A percentile compares a stretch with the other conserved stretches of the same genome.
Evolutionary conservation across 192 early-diverging fungal genomes (phyloP).

Genomic region (Coemansia sp.): DNA sequence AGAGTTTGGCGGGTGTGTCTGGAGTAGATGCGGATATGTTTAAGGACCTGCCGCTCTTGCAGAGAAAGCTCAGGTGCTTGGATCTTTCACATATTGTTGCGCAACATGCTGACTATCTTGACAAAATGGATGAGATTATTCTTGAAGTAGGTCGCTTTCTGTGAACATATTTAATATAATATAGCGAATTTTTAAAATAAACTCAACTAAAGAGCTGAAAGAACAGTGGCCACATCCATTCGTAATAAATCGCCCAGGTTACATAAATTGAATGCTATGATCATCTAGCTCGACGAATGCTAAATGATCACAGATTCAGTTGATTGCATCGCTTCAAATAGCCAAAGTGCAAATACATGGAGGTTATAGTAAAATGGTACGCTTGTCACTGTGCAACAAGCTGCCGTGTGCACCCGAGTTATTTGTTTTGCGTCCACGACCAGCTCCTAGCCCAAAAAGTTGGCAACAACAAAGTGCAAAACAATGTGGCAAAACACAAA

Average conservation of each 20-base stretch:
- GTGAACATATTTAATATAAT: background rate
- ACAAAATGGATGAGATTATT: constrained; percentile 34
- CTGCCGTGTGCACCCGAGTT: no score
- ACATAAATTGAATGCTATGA: no score
- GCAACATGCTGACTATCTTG: constrained; percentile 44
- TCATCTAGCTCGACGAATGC: no score
- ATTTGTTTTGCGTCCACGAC: background rate
- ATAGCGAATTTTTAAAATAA: background rate
- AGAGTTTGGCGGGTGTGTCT: constrained; percentile 36
- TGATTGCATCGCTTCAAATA: no score
- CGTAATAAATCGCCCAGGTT: no score
- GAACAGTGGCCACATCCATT: no score
- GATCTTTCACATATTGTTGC: constrained; percentile 27
- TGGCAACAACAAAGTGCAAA: constrained; percentile 87
- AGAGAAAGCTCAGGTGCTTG: constrained; percentile 29
- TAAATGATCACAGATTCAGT: no score
- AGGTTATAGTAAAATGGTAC: no score
- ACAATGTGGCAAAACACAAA: constrained; percentile 82
- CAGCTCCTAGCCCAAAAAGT: constrained; percentile 77
- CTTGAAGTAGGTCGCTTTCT: constrained; percentile 33
- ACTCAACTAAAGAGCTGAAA: no score
- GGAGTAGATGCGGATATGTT: constrained; percentile 40
- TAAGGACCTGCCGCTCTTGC: constrained; percentile 26
- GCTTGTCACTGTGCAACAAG: no score
- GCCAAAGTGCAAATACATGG: no score